phyloP scores from a whole-genome alignment of 2,329 filamentous ascomycete genomes.

The Alternaria longipes region DNA sequence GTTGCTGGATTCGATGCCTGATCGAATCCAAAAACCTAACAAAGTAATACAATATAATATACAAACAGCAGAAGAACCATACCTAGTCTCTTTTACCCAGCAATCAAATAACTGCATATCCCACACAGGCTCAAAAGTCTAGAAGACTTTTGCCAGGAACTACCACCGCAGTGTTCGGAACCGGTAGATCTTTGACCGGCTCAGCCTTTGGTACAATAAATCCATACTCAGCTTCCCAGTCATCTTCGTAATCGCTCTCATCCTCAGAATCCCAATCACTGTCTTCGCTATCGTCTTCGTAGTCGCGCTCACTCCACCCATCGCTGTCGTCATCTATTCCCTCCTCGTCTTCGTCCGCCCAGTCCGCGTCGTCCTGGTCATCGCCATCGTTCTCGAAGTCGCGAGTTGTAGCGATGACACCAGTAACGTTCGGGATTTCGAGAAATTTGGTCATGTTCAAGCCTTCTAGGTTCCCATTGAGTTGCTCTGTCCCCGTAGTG shows the following conservation, averaged over 20 bases:
- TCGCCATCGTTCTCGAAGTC: constrained; percentile 13
- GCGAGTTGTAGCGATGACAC: constrained; percentile 1
- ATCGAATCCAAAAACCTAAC: background rate
- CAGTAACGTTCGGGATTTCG: background rate
- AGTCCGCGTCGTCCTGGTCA: constrained; percentile 8
- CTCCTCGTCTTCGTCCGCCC: constrained; percentile 3
- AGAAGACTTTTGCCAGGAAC: constrained; percentile 6
- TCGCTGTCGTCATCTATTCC: background rate
- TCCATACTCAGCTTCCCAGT: constrained; percentile 18
- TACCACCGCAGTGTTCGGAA: constrained; percentile 1
- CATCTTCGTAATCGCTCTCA: constrained; percentile 19
- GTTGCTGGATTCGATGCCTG: background rate
- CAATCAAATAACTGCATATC: background rate
- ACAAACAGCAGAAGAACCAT: background rate
- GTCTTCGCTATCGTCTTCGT: constrained; percentile 16
- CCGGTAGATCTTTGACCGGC: background rate
- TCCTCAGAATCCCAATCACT: constrained; percentile 20
- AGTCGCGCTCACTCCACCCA: constrained; percentile 17
- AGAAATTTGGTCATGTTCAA: background rate
- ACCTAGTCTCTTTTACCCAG: background rate
- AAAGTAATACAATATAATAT: background rate
- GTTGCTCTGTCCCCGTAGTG: background rate
- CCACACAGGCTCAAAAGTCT: background rate
- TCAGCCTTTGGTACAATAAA: constrained; percentile 6
- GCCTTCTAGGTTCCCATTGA: constrained; percentile 2